Base-by-base conservation (phyloP, 495 filamentous ascomycete genomes). In the Lasiosphaeria miniovina region DNA sequence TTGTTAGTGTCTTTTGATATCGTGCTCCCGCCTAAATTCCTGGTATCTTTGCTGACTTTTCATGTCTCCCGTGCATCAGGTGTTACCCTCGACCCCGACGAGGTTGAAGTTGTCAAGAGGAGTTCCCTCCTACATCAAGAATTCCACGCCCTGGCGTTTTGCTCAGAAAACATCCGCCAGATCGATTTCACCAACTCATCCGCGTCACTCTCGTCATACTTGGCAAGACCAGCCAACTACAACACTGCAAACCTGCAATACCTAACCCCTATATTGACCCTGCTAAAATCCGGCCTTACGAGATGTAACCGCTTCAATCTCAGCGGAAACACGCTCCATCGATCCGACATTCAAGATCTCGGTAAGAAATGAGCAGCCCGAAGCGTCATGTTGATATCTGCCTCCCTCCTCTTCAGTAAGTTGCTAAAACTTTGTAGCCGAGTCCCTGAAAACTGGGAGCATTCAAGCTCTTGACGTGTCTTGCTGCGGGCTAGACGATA, bases 91-190 rank as follows among this genome's bases (percentile, higher is more conserved):
- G 53, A 57, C n/a, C 46, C 62, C 4, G 68, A 68, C 24, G 74
- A 80, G 48, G 63, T 71, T 40, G 69, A 75, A 34, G 57, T 72
- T 24, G 64, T 79, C 49, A 63, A 71, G 32, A 62, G 67, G 9
- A 73, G 75, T 36, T 66, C 77, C 5, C 60, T 79, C 1, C 61
- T 80, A 17, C 72, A 75, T 40, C 77, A 80, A 51, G 77, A 80
- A 60, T 72, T 80, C 38, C 75, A 79, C 45, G 75, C 77, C n/a
- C 69, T 80, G 32, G 65, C 74, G 12, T 74, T 77, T 50, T 73
- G 75, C 58, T 75, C 77, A 0, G 75, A 75, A 55, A 74, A 70
- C 6, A 72, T 80, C 32, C 72, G 71, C 36, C 67, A 75, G 49
- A 75, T 80, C 34, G 77, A 80, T 57, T 67, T 79, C 7, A 69